Evolutionary conservation across 2,329 filamentous ascomycete genomes (phyloP), one percentile per base, ranked within the genome.

Genomic region (Cladosporium sp.): DNA sequence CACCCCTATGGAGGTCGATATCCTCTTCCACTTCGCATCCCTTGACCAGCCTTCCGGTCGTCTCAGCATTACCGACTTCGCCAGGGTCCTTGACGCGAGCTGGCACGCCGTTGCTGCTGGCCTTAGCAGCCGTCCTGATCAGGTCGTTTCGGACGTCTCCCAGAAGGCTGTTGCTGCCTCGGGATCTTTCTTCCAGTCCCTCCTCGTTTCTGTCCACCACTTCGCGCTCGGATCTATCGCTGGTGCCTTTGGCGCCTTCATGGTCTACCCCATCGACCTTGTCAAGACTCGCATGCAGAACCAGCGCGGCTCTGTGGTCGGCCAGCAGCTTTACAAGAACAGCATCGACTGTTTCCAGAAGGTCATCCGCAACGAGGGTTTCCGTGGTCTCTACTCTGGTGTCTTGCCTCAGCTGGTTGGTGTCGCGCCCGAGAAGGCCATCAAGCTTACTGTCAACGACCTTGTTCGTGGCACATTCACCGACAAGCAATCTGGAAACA

Each of bases 281-380:
- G 93, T 98, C 69, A 98, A 98, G 80, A 98, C 93, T 1, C 84
- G 93, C 54, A 87, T 98, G 84, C 93, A 98, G 72, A 98, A 98
- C 74, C 93, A 98, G 76, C 83, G 93, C 58, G 83, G 82, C 45
- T 82, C 81, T 4, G 82, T 85, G 43, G 88, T 91, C 1, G 93
- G 93, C 51, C 85, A 95, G 69, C 78, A 86, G 54, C 73, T 97
- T 54, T 98, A 98, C 75, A 95, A 95, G 72, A 98, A 98, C 77
- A 97, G 92, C 40, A 72, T 95, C 56, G 93, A 98, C 71, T 98
- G 93, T 69, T 90, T 91, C 54, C 84, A 80, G 67, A 98, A 97
- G 73, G 91, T 98, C 35, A 76, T 97, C 55, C 83, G 84, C 55
- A 96, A 97, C 64, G 93, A 98, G 72, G 93, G 93, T 50, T 79